Base-by-base conservation (phyloP, 2,329 filamentous ascomycete genomes). In the Xylariaceae sp. region DNA sequence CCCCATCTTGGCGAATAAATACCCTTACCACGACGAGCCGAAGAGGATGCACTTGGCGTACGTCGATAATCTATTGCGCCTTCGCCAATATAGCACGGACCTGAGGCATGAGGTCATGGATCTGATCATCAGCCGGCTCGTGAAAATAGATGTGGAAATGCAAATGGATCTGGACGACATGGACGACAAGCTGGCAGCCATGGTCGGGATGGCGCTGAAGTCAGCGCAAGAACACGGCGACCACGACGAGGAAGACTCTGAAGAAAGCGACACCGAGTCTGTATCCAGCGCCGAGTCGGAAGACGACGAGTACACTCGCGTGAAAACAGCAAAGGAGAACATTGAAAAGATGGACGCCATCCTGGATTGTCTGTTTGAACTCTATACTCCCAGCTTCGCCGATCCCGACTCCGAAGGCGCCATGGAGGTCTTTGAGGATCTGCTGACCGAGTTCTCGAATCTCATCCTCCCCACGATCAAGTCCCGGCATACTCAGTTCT, bases 91-190 rank as follows among this genome's bases (percentile, higher is more conserved):
- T 57, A 78, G 84, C 2, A 82, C 87, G 0, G 81, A 85, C 43
- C 67, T 96, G 24, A 82, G 83, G 45, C 78, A 83, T 6, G 85
- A 94, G 45, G 80, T 97, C 16, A 73, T 95, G 47, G 81, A 88
- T 40, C 68, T 94, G 9, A 83, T 97, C 33, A 83, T 88, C 29
- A 85, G 90, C 51, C 82, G 86, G 46, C 73, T 97, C 6, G 87
- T 97, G 55, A 92, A 92, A 63, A 86, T 97, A 42, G 92, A 98
- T 59, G 88, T 94, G 1, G 86, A 96, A 59, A 92, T 97, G 62
- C 90, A 96, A 63, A 77, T 89, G 34, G 89, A 97, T 55, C 69
- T 97, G 54, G 88, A 97, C 47, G 89, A 97, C 52, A 68, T 95
- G 45, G 90, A 96, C 46, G 90, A 97, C 47, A 86, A 94, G 39